A percentile compares a stretch with the other conserved stretches of the same genome.
phyloP scores from a whole-genome alignment of 768 basidiomycete species.

The Lactarius deliciosus region DNA sequence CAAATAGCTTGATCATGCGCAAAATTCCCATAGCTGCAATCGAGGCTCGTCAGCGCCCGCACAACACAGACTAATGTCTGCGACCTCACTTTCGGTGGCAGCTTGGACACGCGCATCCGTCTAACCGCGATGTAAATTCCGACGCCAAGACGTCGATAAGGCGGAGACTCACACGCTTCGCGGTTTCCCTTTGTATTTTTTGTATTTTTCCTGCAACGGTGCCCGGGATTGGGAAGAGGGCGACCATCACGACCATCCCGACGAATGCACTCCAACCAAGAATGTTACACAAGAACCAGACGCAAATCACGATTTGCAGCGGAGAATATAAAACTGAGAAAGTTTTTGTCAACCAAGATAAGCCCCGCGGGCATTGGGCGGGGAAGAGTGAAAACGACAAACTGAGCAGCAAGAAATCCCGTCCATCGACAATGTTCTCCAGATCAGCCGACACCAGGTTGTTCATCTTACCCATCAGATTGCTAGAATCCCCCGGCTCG shows the following conservation, averaged over 20 bases:
- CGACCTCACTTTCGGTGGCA: constrained; percentile 42
- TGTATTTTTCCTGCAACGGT: constrained; percentile 40
- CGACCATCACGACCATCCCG: constrained; percentile 42
- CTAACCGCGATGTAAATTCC: constrained; percentile 30
- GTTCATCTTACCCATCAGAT: constrained; percentile 73
- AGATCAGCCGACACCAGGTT: constrained; percentile 72
- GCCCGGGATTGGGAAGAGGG: constrained; percentile 46
- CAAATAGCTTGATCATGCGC: constrained; percentile 63
- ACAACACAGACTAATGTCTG: not conserved
- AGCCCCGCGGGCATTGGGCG: constrained; percentile 29
- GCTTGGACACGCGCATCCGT: constrained; percentile 49
- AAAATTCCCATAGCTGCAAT: constrained; percentile 38
- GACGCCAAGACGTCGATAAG: not conserved
- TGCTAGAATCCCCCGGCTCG: constrained; percentile 35
- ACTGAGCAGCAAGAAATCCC: constrained; percentile 32
- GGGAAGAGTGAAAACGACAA: not conserved
- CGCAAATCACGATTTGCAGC: constrained; percentile 41
- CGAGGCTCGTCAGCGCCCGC: constrained; percentile 12
- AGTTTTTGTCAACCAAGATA: not conserved
- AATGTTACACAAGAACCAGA: constrained; percentile 45
- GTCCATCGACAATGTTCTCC: constrained; percentile 34
- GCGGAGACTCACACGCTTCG: constrained; percentile 39
- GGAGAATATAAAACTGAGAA: constrained; percentile 39
- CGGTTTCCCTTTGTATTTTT: constrained; percentile 39
- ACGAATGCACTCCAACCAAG: constrained; percentile 50